phyloP scores from a whole-genome alignment of 2,329 filamentous ascomycete species.

The Aureobasidium namibiae region DNA sequence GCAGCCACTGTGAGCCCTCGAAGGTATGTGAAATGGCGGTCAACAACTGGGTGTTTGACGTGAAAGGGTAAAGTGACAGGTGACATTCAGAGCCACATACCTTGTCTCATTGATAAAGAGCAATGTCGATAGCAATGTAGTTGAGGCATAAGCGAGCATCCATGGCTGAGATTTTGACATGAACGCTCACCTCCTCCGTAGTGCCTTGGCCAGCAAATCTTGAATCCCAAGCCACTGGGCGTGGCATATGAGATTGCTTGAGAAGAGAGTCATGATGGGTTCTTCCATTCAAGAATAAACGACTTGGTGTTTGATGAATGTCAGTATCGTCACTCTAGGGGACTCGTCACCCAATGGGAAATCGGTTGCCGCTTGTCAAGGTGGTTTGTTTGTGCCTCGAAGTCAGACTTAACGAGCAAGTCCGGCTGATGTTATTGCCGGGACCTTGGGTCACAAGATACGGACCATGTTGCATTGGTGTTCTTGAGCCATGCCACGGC shows the following conservation, averaged over 20 bases:
- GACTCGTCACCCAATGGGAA: background rate
- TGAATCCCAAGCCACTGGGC: constrained; percentile 2
- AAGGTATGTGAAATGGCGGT: background rate
- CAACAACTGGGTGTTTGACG: background rate
- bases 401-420: background rate
- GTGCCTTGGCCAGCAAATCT: constrained; percentile 6
- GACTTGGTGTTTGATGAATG: background rate
- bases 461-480: background rate
- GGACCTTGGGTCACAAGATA: background rate
- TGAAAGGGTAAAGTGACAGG: background rate
- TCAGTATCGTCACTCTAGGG: background rate
- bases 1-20: background rate
- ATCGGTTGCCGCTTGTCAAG: background rate
- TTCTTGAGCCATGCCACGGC: background rate
- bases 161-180: background rate
- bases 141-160: background rate
- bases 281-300: background rate
- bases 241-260: background rate
- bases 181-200: constrained; percentile 5
- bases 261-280: background rate
- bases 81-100: background rate
- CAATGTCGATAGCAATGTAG: background rate
- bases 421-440: background rate
- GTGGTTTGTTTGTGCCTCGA: background rate
- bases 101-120: no score